Base-by-base conservation (phyloP, 805 yeast genomes). In the Lachancea cidri region DNA sequence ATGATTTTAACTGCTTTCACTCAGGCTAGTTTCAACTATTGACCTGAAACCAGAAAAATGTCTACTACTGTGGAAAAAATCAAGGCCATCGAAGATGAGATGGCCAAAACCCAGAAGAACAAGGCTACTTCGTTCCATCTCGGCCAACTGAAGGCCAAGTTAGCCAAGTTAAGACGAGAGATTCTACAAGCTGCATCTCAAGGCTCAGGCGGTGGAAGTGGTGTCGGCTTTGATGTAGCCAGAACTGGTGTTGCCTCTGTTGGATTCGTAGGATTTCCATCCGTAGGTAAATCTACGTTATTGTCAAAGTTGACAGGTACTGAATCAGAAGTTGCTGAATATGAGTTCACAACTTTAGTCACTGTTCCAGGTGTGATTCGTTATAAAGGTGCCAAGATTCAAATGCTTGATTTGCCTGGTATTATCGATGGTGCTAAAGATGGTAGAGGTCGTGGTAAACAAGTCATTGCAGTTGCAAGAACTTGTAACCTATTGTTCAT, bases 401-500 rank as follows among this genome's bases (percentile, higher is more conserved):
- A 93, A 70, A 87, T 93, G 95, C 67, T 85, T 55, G 95, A 85
- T 74, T 76, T 85, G 48, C 95, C 95, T 6, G 95, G 95, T 61
- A 85, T 85, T 53, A 84, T 85, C 57, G 93, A 85, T 65, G 94
- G 94, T 66, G 95, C 95, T 47, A 84, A 84, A 51, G 93, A 85
- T 57, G 95, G 95, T 67, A 79, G 83, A 62, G 95, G 95, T 68
- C 75, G 95, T 73, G 95, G 95, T 74, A 83, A 77, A 54, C 98
- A 93, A 68, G 98, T 93, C 42, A 93, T 93, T 67, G 98, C 98
- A 2, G 98, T 93, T 45, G 98, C 98, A n/a, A 78, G 98, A 66
- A 87, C 97, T 2, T 94, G 96, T 62, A 89, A 93, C 62, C 71
- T 93, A 56, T 76, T 93, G 38, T 93, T 93, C 64, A 86, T 93